Evolutionary conservation across 352 stramenopile species (phyloP), one percentile per base, ranked within the genome.

Genomic region (Globisporangium spiculum): DNA sequence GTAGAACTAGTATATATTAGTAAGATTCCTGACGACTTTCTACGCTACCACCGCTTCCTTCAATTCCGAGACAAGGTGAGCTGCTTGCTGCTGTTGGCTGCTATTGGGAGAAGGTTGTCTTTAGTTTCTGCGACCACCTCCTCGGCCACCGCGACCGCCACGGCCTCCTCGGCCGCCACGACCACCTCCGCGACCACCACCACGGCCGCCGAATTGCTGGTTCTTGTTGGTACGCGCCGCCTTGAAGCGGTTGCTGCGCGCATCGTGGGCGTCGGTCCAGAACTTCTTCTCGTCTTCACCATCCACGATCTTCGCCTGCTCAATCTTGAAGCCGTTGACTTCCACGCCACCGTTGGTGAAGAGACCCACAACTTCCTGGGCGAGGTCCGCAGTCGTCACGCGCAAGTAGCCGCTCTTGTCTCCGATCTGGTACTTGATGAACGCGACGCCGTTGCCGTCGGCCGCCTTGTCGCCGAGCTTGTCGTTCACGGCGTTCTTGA

Each of bases 341-440:
- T 92, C 79, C 1, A 96, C 69, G 27, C 86, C 83, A 4, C 75
- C 83, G n/a, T 60, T 69, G 14, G 70, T 72, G 67, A 94, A 82
- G 30, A 94, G 69, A 52, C 60, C 75, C 1, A 92, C 80, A 26
- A 93, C 78, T 20, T 95, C 81, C 62, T 85, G 76, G 6, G 86
- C 86, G 22, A 84, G 80, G 4, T 81, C 83, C 24, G 84, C 75
- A 34, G 63, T 80, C 16, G 83, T 87, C 46, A 93, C 75, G 60
- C 85, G 87, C 54, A 95, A 63, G 67, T 80, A 77, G 46, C 84
- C 87, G 69, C 80, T 87, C 70, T 86, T 81, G 63, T 86, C 83
- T 36, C 83, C 81, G 57, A 94, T 83, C 70, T 94, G 87, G 73
- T 94, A 94, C 78, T 95, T 83, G 74, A 94, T 94, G 69, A 91